Conservation (phyloP, 1,284 basidiomycete species). For the Cryptococcus depauperatus region DNA sequence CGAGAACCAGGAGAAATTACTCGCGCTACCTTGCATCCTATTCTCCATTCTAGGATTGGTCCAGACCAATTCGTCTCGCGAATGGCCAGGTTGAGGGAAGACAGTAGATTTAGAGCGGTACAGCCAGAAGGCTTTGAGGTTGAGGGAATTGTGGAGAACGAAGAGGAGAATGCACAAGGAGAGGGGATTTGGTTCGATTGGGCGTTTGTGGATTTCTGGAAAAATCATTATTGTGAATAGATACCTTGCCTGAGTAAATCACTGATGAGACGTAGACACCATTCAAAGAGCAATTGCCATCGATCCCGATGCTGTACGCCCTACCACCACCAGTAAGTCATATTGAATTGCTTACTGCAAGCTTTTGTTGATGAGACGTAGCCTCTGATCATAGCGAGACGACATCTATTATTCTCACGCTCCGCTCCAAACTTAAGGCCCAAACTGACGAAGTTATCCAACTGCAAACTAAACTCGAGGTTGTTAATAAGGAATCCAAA, state of each 20-base stretch:
- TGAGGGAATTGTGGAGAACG: constrained; percentile 22
- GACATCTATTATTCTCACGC: constrained; percentile 65
- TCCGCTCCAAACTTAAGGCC: constrained; percentile 68
- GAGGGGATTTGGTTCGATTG: constrained; percentile 97
- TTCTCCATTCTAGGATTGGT: constrained; percentile 69
- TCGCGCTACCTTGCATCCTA: constrained; percentile 72
- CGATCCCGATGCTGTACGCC: constrained; percentile 47
- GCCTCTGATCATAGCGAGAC: constrained; percentile 65
- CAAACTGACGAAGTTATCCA: constrained; percentile 59
- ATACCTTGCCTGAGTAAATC: background rate
- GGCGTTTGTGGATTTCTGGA: constrained; percentile 98
- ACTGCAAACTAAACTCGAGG: constrained; percentile 39
- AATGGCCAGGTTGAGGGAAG: constrained; percentile 77
- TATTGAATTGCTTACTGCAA: background rate
- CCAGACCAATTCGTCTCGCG: constrained; percentile 83
- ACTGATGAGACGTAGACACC: constrained; percentile 39
- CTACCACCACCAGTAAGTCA: constrained; percentile 34
- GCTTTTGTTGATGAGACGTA: background rate
- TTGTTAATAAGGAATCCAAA: constrained; percentile 37
- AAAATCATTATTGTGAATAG: constrained; percentile 82
- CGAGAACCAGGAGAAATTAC: constrained; percentile 86
- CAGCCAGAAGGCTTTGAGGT: constrained; percentile 61
- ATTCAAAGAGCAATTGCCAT: constrained; percentile 51
- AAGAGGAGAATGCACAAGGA: constrained; percentile 50
- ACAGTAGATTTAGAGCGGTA: constrained; percentile 80